Percentiles rank a stretch among this genome's conserved stretches.
These are phyloP conservation scores for Naganishia vaughanmartiniae DNA, from an alignment of 768 basidiomycete genomes.

Conservation along the genomic window DNA sequence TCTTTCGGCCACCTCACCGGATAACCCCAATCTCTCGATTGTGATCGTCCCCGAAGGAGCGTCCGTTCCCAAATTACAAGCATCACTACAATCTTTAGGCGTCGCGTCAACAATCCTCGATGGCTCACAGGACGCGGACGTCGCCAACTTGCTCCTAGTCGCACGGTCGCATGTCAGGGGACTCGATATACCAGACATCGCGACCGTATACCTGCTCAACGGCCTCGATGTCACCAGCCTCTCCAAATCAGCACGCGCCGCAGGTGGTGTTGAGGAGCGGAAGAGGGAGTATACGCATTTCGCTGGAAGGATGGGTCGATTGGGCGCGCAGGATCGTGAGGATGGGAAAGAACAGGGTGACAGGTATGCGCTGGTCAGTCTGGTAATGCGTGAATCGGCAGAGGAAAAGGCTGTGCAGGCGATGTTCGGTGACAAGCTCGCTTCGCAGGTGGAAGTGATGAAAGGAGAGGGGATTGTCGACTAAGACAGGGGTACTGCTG, in stretches of 20 bases:
- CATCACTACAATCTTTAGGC: not conserved
- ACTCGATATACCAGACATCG: conserved; percentile 15
- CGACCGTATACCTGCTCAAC: conserved; percentile 18
- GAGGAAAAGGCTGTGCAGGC: conserved; percentile 22
- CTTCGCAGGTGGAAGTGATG: not conserved
- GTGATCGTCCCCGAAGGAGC: conserved; percentile 25
- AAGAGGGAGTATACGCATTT: conserved; percentile 28
- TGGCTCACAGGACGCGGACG: not conserved
- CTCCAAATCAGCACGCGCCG: conserved; percentile 3
- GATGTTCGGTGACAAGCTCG: conserved; percentile 9
- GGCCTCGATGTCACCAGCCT: conserved; percentile 19
- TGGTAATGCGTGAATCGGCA: conserved; percentile 25
- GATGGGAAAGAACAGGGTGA: not conserved
- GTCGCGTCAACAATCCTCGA: not conserved
- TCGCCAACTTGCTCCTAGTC: conserved; percentile 3
- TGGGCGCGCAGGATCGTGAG: not conserved
- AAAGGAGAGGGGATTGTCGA: not conserved
- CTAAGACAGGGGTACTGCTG: too few relatives aligned
- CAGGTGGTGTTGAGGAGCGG: conserved; percentile 19
- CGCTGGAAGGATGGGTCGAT: conserved; percentile 23
- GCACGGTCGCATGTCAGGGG: conserved; percentile 20
- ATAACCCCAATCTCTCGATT: not conserved
- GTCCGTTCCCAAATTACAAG: conserved; percentile 3
- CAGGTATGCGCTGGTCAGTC: conserved; percentile 12
- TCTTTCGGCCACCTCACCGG: not conserved